These are phyloP conservation scores for Penicillium palitans DNA, from an alignment of 2,329 filamentous ascomycete genomes.

Conservation along the genomic window DNA sequence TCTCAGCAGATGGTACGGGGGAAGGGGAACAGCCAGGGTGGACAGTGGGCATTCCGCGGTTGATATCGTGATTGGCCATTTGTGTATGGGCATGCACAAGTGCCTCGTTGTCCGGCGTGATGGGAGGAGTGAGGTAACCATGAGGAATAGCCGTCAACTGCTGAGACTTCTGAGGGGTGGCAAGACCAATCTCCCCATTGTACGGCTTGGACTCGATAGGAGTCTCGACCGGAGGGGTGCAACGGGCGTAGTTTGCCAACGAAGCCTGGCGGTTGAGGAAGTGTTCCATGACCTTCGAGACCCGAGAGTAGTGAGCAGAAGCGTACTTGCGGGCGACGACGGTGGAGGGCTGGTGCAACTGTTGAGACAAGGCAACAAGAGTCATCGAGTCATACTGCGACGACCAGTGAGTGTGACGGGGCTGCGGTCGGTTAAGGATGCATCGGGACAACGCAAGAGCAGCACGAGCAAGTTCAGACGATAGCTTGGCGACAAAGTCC, in stretches of 20 bases:
- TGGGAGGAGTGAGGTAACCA: constrained; percentile 51
- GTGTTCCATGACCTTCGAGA: constrained; percentile 64
- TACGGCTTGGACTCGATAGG: constrained; percentile 43
- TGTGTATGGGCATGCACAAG: constrained; percentile 39
- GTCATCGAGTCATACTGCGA: constrained; percentile 53
- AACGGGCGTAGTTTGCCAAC: constrained; percentile 49
- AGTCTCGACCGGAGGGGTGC: constrained; percentile 43
- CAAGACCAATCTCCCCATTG: constrained; percentile 43
- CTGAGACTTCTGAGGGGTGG: constrained; percentile 45
- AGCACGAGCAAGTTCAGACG: constrained; percentile 85
- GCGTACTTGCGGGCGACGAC: constrained; percentile 69
- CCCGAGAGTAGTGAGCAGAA: constrained; percentile 63
- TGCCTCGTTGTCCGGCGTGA: constrained; percentile 48
- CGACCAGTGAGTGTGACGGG: constrained; percentile 73
- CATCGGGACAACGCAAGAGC: constrained; percentile 83
- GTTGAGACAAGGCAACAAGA: constrained; percentile 63
- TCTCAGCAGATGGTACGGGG: constrained; percentile 38
- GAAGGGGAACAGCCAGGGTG: constrained; percentile 40
- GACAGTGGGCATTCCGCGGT: constrained; percentile 29
- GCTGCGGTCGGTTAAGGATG: constrained; percentile 77
- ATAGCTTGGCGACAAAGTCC: constrained; percentile 90
- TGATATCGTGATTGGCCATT: constrained; percentile 35
- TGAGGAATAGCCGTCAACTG: constrained; percentile 38
- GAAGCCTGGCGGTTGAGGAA: constrained; percentile 66
- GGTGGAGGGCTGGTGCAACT: constrained; percentile 66